Conservation (phyloP, 192 early-diverging fungal species). For the Phycomyces nitens region DNA sequence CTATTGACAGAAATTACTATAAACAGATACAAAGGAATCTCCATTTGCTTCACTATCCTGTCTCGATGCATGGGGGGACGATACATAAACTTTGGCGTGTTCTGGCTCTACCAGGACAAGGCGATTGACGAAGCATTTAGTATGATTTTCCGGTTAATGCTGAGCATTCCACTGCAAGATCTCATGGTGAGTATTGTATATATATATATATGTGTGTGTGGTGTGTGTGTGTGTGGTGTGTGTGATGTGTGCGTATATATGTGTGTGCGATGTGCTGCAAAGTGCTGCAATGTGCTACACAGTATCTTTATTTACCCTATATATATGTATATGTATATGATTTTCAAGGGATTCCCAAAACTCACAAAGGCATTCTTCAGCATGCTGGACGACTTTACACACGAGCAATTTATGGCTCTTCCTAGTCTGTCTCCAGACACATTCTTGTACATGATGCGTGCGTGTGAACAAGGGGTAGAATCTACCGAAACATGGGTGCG, state of each 20-base stretch:
- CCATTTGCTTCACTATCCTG: constrained; percentile 71
- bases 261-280: too few relatives aligned
- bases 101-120: constrained; percentile 81
- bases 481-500: constrained; percentile 53
- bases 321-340: neutral
- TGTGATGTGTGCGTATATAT: neutral
- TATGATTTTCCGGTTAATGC: constrained; percentile 65
- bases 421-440: constrained; percentile 52
- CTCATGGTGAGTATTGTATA: constrained; percentile 51
- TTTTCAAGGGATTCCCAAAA: constrained; percentile 55
- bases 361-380: constrained; percentile 56
- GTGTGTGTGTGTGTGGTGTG: constrained; percentile 52
- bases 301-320: neutral
- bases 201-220: too few relatives aligned
- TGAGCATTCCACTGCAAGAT: constrained; percentile 70
- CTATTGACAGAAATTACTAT: neutral
- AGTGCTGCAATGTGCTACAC: too few relatives aligned
- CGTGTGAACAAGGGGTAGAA: constrained; percentile 69
- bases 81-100: constrained; percentile 91
- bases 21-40: constrained; percentile 70
- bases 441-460: constrained; percentile 71
- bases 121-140: constrained; percentile 66
- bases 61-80: constrained; percentile 66
- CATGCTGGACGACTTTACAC: constrained; percentile 68
- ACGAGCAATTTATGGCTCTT: constrained; percentile 61